Base-by-base conservation (phyloP, 208 protist species). In the Trypanosoma platydactyli region DNA sequence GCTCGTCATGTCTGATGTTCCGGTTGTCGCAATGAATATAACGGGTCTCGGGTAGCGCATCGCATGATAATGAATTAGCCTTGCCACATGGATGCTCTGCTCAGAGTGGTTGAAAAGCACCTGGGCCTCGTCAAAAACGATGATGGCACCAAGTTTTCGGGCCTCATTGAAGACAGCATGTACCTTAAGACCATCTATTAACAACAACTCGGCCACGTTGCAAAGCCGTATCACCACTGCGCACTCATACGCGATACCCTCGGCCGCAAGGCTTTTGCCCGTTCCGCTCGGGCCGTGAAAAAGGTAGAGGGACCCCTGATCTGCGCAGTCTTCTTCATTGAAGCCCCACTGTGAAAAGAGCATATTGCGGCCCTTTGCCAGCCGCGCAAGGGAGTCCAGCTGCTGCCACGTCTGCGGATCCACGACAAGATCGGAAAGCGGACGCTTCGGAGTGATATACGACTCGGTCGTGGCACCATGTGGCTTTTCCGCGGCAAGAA, bases 201-300 rank as follows among this genome's bases (percentile, higher is more conserved):
- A 65, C 29, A 92, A 55, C 55, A 92, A 68, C 64, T 91, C 83
- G 5, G 77, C 68, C 13, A 94, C 64, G 71, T 97, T 95, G 66
- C 88, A 90, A 38, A 96, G 64, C 0, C 90, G 85, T 49, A 97
- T 84, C n/a, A 84, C 86, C n/a, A 75, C 60, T 9, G 85, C 93
- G 65, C 86, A 94, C 76, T 97, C 93, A 74, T 95, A 97, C 45
- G 85, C 89, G 76, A 97, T 93, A 45, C 73, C 88, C 68, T 97
- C 93, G 0, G 82, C 89, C 0, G 88, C 87, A n/a, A 96, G 64
- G 35, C 84, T 92, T 66, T 97, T 97, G 22, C 93, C 93, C 3
- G 81, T 87, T 22, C 93, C 93, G 55, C 81, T 89, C 15, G 86
- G 81, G 29, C 91, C 91, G 53, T 91, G 73, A 60, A 97, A 94